Conservation (phyloP, 2,329 filamentous ascomycete genomes). For the Colletotrichum tofieldiae region DNA sequence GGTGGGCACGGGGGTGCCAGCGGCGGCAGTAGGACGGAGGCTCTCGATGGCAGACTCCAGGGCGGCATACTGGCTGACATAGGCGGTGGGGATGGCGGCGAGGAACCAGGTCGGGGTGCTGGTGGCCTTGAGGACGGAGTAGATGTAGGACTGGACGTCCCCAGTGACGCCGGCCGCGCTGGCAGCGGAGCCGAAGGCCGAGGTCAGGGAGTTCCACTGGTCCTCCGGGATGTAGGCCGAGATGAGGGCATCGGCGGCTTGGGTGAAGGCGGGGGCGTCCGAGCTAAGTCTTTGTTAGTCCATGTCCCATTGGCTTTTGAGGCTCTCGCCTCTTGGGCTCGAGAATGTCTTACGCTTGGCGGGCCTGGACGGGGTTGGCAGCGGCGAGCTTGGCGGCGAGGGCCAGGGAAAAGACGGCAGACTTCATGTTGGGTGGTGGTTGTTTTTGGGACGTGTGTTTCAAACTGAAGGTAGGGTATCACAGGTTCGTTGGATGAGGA, state of each 20-base stretch:
- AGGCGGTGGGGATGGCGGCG: constrained; percentile 48
- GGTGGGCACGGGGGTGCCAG: constrained; percentile 40
- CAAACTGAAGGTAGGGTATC: constrained; percentile 9
- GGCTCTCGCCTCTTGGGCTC: not conserved
- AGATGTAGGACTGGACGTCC: constrained; percentile 47
- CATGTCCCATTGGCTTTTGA: not conserved
- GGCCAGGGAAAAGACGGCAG: constrained; percentile 29
- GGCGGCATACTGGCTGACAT: constrained; percentile 38
- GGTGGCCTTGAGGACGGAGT: constrained; percentile 48
- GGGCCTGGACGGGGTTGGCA: constrained; percentile 30
- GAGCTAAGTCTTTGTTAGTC: constrained; percentile 33
- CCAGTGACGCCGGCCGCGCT: constrained; percentile 48
- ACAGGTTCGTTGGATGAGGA: not conserved
- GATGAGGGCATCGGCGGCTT: constrained; percentile 49
- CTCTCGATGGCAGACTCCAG: constrained; percentile 45
- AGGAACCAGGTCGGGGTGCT: constrained; percentile 48
- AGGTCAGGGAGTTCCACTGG: constrained; percentile 45
- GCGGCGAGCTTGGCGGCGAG: constrained; percentile 32
- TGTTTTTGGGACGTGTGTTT: not conserved
- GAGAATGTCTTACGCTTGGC: constrained; percentile 30
- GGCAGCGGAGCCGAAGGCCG: constrained; percentile 49
- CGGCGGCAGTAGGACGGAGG: constrained; percentile 36
- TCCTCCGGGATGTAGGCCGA: constrained; percentile 50
- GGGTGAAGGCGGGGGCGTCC: constrained; percentile 45
- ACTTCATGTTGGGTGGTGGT: constrained; percentile 22